Percentiles rank a stretch among this genome's conserved stretches.
Evolutionary conservation across 2,329 filamentous ascomycete genomes (phyloP).

Genomic region (Camillea tinctor): DNA sequence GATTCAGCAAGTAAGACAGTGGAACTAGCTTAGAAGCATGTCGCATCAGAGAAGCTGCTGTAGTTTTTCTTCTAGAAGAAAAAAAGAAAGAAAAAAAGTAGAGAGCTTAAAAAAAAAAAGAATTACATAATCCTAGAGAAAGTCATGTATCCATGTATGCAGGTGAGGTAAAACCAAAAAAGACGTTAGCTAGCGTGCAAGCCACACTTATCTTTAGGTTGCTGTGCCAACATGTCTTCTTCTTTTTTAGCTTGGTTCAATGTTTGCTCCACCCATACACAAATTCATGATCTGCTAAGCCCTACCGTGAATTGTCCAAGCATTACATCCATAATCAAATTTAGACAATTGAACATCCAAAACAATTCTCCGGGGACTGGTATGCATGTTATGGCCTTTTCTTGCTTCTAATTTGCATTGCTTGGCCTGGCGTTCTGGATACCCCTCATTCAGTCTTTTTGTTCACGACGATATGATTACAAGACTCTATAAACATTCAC

Average conservation of each 20-base stretch:
- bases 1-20: neutral
- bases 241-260: slow-evolving; percentile 7
- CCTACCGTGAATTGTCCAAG: slow-evolving; percentile 1
- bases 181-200: neutral
- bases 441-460: slow-evolving; percentile 17
- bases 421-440: slow-evolving; percentile 23
- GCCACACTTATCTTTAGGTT: slow-evolving; percentile 10
- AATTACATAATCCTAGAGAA: no score
- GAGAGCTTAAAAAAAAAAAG: neutral
- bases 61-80: neutral
- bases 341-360: slow-evolving; percentile 3
- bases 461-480: slow-evolving; percentile 31
- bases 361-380: slow-evolving; percentile 5
- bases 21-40: neutral
- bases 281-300: slow-evolving; percentile 6
- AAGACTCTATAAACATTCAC: slow-evolving; percentile 16
- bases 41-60: neutral
- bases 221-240: slow-evolving; percentile 12
- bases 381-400: slow-evolving; percentile 12
- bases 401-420: slow-evolving; percentile 15
- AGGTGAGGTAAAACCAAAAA: neutral
- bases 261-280: slow-evolving; percentile 11
- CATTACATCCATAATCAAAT: neutral
- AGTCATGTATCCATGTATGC: no score
- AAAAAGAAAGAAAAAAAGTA: neutral